A percentile compares a stretch with the other conserved stretches of the same genome.
Conservation (phyloP, 352 stramenopile genomes). For the Saprolegnia diclina region DNA sequence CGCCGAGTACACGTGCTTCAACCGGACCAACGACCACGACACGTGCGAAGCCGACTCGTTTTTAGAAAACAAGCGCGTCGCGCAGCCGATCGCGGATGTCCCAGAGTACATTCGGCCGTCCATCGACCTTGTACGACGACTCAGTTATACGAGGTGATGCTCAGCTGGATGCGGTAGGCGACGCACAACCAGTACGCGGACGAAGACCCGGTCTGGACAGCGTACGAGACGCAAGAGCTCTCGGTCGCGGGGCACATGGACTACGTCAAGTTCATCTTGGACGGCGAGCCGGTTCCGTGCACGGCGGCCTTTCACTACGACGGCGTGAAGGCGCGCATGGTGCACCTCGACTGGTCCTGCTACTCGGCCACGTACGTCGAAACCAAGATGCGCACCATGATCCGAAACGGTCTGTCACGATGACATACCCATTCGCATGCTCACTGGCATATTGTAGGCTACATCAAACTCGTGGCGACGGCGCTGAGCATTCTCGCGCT, state of each 20-base stretch:
- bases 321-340: neutral
- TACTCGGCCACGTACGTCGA: conserved; percentile 10
- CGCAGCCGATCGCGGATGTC: neutral
- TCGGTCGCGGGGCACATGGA: conserved; percentile 14
- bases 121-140: neutral
- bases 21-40: conserved; percentile 8
- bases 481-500: neutral
- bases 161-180: neutral
- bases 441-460: conserved; percentile 3
- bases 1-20: conserved; percentile 26
- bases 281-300: conserved; percentile 20
- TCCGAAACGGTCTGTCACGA: conserved; percentile 6
- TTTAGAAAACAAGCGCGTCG: conserved; percentile 5
- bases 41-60: conserved; percentile 20
- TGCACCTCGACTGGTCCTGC: conserved; percentile 23
- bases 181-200: conserved; percentile 1
- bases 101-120: conserved; percentile 9
- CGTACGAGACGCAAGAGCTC: conserved; percentile 23
- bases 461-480: neutral
- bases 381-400: neutral
- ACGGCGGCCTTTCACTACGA: conserved; percentile 16
- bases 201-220: conserved; percentile 4
- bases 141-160: neutral
- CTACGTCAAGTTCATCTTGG: conserved; percentile 14
- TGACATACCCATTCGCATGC: neutral